Conservation (phyloP, 106 monocot species). For the Allium fistulosum region DNA sequence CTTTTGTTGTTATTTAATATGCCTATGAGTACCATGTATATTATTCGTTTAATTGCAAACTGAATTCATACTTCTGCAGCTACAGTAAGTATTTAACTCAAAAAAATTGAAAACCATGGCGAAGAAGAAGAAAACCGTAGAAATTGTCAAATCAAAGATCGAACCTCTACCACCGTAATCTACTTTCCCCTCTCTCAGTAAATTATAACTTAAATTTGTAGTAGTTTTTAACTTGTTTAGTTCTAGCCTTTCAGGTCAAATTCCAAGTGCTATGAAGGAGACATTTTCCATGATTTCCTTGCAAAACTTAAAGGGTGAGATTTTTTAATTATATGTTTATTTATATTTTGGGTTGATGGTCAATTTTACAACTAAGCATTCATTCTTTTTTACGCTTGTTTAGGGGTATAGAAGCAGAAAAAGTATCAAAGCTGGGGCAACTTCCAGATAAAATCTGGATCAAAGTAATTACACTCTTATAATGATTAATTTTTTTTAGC, state of each 20-base stretch:
- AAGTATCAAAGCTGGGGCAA: conserved; percentile 27
- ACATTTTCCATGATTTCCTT: conserved; percentile 37
- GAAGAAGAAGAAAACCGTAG: conserved; percentile 15
- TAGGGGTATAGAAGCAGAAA: conserved; percentile 50
- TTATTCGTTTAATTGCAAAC: no score
- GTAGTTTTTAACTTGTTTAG: neutral
- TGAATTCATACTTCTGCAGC: no score
- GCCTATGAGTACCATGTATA: no score
- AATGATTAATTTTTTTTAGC: neutral
- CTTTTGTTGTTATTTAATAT: no score
- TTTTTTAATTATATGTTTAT: neutral
- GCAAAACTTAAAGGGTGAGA: conserved; percentile 21
- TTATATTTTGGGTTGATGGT: neutral
- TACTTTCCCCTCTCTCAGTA: neutral
- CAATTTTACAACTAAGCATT: neutral
- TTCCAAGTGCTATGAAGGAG: conserved; percentile 33
- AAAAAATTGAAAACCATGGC: conserved; percentile 4
- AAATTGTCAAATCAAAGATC: neutral
- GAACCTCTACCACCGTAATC: neutral
- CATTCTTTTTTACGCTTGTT: neutral
- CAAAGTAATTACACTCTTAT: conserved; percentile 13
- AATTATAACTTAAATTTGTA: no score
- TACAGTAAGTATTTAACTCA: no score
- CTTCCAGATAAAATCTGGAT: conserved; percentile 76
- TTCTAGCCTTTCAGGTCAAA: conserved; percentile 8